Conservation (phyloP, 768 basidiomycete genomes). For the Xanthoconium purpureum region DNA sequence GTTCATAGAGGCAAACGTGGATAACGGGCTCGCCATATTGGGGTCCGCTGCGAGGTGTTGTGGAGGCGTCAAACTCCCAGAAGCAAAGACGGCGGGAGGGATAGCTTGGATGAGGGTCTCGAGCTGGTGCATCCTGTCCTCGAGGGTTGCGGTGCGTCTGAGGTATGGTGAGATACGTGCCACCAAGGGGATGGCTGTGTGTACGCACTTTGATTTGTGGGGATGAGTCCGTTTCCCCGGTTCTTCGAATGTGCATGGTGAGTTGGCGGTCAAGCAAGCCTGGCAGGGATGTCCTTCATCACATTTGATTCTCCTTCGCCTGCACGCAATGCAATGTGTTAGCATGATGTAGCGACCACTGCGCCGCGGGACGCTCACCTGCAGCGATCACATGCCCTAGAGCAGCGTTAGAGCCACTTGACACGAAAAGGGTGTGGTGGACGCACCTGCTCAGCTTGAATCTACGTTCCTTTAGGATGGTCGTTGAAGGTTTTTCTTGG, state of each 20-base stretch:
- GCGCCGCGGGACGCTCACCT: slow-evolving; percentile 52
- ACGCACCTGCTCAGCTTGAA: slow-evolving; percentile 84
- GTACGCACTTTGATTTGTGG: slow-evolving; percentile 80
- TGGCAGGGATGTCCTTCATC: slow-evolving; percentile 89
- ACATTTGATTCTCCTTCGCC: slow-evolving; percentile 81
- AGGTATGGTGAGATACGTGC: slow-evolving; percentile 1
- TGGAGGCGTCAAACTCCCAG: slow-evolving; percentile 42
- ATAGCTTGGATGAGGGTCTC: slow-evolving; percentile 84
- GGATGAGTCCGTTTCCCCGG: slow-evolving; percentile 82
- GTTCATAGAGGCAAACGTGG: slow-evolving; percentile 39
- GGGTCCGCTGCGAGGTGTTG: slow-evolving; percentile 36
- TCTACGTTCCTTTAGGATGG: slow-evolving; percentile 72
- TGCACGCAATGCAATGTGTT: slow-evolving; percentile 25
- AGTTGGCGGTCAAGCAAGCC: slow-evolving; percentile 79
- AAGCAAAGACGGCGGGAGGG: slow-evolving; percentile 74
- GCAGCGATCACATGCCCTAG: slow-evolving; percentile 86
- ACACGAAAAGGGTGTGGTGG: neutral
- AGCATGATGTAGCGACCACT: neutral
- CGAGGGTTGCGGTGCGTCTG: slow-evolving; percentile 78
- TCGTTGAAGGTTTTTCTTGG: slow-evolving; percentile 45
- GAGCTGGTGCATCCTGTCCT: slow-evolving; percentile 86
- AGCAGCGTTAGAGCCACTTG: slow-evolving; percentile 8
- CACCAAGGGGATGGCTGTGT: slow-evolving; percentile 1
- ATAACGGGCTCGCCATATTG: slow-evolving; percentile 31
- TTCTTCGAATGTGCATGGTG: slow-evolving; percentile 84